These are phyloP conservation scores for Gastrolobium villosum DNA, from an alignment of 306 rosid species.

Conservation along the genomic window DNA sequence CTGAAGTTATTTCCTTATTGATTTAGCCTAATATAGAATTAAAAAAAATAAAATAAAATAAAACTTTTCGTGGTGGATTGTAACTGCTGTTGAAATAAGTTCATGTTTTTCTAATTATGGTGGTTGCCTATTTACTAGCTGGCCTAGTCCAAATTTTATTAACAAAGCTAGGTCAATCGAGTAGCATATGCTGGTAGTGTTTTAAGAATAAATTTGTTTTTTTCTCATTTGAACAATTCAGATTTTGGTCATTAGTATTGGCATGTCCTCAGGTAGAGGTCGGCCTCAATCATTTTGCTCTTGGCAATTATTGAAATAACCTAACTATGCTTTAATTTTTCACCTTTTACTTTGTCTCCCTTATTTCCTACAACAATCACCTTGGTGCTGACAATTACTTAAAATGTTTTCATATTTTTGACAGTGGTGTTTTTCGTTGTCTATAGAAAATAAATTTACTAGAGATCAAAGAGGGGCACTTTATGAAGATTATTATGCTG, in stretches of 20 bases:
- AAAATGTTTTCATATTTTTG: not conserved
- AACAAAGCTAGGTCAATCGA: not conserved
- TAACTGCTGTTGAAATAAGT: conserved; percentile 2
- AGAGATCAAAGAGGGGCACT: not conserved
- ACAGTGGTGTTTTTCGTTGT: conserved; percentile 5
- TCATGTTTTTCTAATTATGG: not conserved
- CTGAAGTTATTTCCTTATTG: conserved; percentile 5
- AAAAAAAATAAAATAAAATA: too few relatives aligned
- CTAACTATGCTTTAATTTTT: not conserved
- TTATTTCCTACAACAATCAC: too few relatives aligned
- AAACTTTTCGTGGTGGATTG: not conserved
- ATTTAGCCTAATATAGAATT: not conserved
- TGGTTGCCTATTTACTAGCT: conserved; percentile 19
- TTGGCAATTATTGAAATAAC: not conserved
- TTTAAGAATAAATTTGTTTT: not conserved
- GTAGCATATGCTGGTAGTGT: not conserved
- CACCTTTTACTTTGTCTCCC: not conserved
- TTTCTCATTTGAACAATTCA: conserved; percentile 7
- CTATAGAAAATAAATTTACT: conserved; percentile 3
- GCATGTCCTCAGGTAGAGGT: not conserved
- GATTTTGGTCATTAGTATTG: conserved; percentile 30
- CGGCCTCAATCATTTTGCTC: conserved; percentile 19
- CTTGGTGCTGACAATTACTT: not conserved
- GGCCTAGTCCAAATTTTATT: not conserved
- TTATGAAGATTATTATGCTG: not conserved